A percentile compares a stretch with the other conserved stretches of the same genome.
Evolutionary conservation across 768 basidiomycete species (phyloP).

Genomic region (Fomitopsis pulvina): DNA sequence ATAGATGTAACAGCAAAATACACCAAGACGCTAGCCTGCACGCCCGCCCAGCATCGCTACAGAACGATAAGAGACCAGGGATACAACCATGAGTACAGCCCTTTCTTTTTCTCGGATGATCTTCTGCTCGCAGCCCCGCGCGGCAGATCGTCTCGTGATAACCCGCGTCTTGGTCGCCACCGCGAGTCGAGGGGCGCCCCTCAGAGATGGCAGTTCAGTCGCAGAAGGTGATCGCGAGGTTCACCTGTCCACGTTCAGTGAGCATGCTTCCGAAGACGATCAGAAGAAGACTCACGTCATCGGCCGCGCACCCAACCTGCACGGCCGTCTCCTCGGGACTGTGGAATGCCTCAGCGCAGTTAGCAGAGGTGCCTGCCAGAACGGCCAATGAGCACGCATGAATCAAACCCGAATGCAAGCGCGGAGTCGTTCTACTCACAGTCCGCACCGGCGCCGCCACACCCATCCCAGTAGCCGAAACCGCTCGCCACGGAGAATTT

Average conservation of each 20-base stretch:
- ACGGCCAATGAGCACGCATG: background rate
- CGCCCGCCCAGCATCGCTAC: too few relatives aligned
- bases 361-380: slow-evolving; percentile 26
- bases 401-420: background rate
- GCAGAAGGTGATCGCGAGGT: slow-evolving; percentile 32
- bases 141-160: too few relatives aligned
- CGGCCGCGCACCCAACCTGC: slow-evolving; percentile 32
- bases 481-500: slow-evolving; percentile 34
- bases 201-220: too few relatives aligned
- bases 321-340: slow-evolving; percentile 28
- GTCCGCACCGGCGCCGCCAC: slow-evolving; percentile 34
- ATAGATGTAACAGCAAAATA: too few relatives aligned
- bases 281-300: slow-evolving; percentile 26
- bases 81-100: too few relatives aligned
- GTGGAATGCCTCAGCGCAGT: slow-evolving; percentile 34
- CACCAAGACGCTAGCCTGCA: too few relatives aligned
- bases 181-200: too few relatives aligned
- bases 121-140: too few relatives aligned
- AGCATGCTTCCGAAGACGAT: background rate
- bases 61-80: too few relatives aligned
- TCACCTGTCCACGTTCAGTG: slow-evolving; percentile 20
- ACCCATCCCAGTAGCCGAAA: slow-evolving; percentile 39
- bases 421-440: slow-evolving; percentile 32
- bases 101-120: too few relatives aligned
- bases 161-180: too few relatives aligned